Base-by-base conservation (phyloP, 106 monocot genomes). In the Dendrobium catenatum region DNA sequence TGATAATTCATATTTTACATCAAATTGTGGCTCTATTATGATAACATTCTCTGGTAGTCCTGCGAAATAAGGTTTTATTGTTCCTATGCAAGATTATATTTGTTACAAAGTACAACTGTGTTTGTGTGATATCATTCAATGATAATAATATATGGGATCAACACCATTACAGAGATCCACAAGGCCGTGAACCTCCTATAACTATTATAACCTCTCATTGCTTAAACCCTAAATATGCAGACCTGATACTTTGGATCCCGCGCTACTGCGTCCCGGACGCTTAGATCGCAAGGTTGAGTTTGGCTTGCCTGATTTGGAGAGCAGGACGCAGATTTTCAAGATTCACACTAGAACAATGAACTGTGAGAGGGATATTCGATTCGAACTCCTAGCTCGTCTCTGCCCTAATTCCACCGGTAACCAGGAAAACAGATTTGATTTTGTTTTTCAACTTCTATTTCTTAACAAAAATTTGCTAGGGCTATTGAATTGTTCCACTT, bases 261-360 rank as follows among this genome's bases (percentile, higher is more conserved):
- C 97, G 27, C 85, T 98, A 40, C 55, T 98, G 9, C 94, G 94
- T 41, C 97, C 97, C 64, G 97, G 97, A 67, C 49, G 97, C n/a
- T 86, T 98, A 88, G 97, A 98, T 55, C 88, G 97, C 9, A 98
- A 98, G 80, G 94, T 98, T 56, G 97, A 98, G 78, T 98, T 98
- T 85, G 94, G 94, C 48, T 80, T 98, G 56, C 97, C 97, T 19
- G 97, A 94, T 81, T 61, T 98, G 85, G 97, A 94, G 86, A 90
- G 94, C 80, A 86, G 97, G 20, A 94, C 97, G 46, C 94, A 94
- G 78, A 98, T 98, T 66, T 98, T 98, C 82, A 98, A 98, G 84
- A 94, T 98, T 64, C 97, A 98, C 87, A 94, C 97, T 2, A 87
- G 92, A 68, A 94, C 97, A 66, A 98, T 98, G 97, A 98, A 98